These are phyloP conservation scores for Barnettozyma botsteinii DNA, from an alignment of 805 yeast species.

Conservation along the genomic window DNA sequence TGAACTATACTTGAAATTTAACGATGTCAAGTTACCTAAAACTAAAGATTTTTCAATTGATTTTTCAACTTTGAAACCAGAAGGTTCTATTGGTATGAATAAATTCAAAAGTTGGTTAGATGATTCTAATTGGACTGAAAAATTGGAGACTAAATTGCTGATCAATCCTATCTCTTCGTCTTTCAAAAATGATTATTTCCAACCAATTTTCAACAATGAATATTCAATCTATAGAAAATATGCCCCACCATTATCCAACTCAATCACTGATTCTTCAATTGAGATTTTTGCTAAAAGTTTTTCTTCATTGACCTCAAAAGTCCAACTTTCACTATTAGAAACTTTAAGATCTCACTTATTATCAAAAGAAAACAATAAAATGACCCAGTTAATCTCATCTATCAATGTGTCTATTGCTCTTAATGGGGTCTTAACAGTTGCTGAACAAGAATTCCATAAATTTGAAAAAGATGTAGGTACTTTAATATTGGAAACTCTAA, in stretches of 20 bases:
- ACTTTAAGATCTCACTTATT: slow-evolving; percentile 56
- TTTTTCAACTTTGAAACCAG: slow-evolving; percentile 9
- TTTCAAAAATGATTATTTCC: slow-evolving; percentile 37
- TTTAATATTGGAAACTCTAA: slow-evolving; percentile 46
- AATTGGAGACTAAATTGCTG: slow-evolving; percentile 28
- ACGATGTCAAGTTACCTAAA: slow-evolving; percentile 3
- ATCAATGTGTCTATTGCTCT: slow-evolving; percentile 62
- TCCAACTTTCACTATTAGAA: slow-evolving; percentile 85
- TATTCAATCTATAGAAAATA: slow-evolving; percentile 31
- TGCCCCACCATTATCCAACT: slow-evolving; percentile 42
- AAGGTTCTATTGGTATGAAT: slow-evolving; percentile 28
- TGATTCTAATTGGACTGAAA: slow-evolving; percentile 31
- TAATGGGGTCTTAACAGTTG: slow-evolving; percentile 39
- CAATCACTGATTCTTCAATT: slow-evolving; percentile 71
- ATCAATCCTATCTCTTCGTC: slow-evolving; percentile 35
- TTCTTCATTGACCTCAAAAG: slow-evolving; percentile 64
- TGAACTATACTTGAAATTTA: slow-evolving; percentile 30
- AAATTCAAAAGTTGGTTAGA: slow-evolving; percentile 28
- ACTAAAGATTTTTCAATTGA: slow-evolving; percentile 19
- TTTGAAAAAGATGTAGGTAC: slow-evolving; percentile 36
- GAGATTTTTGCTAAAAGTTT: slow-evolving; percentile 68
- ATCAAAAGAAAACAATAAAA: slow-evolving; percentile 30
- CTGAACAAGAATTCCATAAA: slow-evolving; percentile 15
- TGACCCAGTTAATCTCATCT: slow-evolving; percentile 42
- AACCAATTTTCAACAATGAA: slow-evolving; percentile 17